Evolutionary conservation across 805 yeast species (phyloP).

Genomic region (Teunomyces aglyptinius): DNA sequence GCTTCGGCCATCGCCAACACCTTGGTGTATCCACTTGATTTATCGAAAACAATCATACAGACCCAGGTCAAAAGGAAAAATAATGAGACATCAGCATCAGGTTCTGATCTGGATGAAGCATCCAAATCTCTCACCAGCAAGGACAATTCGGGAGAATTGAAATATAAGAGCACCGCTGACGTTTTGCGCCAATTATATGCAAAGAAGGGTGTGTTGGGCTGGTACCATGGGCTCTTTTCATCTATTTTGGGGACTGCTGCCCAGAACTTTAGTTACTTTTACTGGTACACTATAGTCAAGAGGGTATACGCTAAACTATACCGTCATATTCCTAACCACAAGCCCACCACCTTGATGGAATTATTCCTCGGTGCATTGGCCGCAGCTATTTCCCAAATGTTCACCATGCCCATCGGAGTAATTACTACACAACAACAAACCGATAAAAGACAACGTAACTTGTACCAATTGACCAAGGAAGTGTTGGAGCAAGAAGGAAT

Average conservation of each 20-base stretch:
- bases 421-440: slow-evolving; percentile 65
- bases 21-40: slow-evolving; percentile 76
- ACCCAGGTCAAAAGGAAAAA: slow-evolving; percentile 49
- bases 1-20: slow-evolving; percentile 81
- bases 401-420: slow-evolving; percentile 79
- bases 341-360: slow-evolving; percentile 61
- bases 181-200: slow-evolving; percentile 58
- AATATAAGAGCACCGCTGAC: slow-evolving; percentile 59
- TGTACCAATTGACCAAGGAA: slow-evolving; percentile 38
- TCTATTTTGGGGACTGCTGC: slow-evolving; percentile 69
- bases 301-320: slow-evolving; percentile 46
- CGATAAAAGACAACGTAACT: slow-evolving; percentile 35
- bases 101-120: neutral
- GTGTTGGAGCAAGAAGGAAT: slow-evolving; percentile 63
- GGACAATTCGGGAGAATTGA: slow-evolving; percentile 18
- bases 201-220: slow-evolving; percentile 61
- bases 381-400: slow-evolving; percentile 76
- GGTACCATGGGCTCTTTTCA: slow-evolving; percentile 71
- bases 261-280: slow-evolving; percentile 79
- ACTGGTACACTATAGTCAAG: slow-evolving; percentile 79
- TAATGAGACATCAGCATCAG: slow-evolving; percentile 6
- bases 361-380: slow-evolving; percentile 74
- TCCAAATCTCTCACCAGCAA: slow-evolving; percentile 7
- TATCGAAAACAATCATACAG: slow-evolving; percentile 74
- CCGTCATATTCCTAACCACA: slow-evolving; percentile 34